These are phyloP conservation scores for Suillus brevipes DNA, from an alignment of 768 basidiomycete species.

Conservation along the genomic window DNA sequence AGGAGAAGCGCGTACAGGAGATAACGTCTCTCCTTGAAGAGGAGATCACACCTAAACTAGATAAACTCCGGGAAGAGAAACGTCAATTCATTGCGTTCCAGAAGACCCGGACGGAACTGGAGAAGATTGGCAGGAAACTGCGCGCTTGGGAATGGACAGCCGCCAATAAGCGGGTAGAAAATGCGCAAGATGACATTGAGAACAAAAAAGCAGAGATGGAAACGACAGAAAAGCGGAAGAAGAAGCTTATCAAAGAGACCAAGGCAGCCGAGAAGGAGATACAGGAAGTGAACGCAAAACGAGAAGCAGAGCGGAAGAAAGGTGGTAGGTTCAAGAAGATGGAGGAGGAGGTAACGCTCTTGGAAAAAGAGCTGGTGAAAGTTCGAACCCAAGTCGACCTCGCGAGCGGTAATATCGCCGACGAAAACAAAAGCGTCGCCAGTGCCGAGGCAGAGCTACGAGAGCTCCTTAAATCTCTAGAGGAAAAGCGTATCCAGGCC, in stretches of 20 bases:
- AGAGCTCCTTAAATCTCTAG: slow-evolving; percentile 58
- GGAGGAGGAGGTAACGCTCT: slow-evolving; percentile 73
- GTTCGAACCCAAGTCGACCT: slow-evolving; percentile 84
- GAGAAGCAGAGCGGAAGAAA: slow-evolving; percentile 88
- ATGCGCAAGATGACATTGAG: slow-evolving; percentile 58
- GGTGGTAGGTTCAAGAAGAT: slow-evolving; percentile 89
- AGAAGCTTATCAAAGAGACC: slow-evolving; percentile 52
- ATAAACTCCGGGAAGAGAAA: slow-evolving; percentile 88
- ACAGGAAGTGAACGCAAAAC: slow-evolving; percentile 64
- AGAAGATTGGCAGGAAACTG: slow-evolving; percentile 76
- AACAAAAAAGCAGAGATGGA: slow-evolving; percentile 51
- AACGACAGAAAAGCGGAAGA: slow-evolving; percentile 45
- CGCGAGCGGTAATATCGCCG: slow-evolving; percentile 68
- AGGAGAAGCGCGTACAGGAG: slow-evolving; percentile 94
- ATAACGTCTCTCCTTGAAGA: slow-evolving; percentile 76
- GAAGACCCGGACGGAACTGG: slow-evolving; percentile 85
- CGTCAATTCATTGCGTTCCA: slow-evolving; percentile 87
- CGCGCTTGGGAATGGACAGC: slow-evolving; percentile 90
- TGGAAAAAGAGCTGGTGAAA: slow-evolving; percentile 82
- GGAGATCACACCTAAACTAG: slow-evolving; percentile 93
- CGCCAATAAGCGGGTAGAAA: slow-evolving; percentile 47
- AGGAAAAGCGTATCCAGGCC: slow-evolving; percentile 62
- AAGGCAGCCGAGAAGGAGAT: slow-evolving; percentile 68
- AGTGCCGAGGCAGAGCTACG: slow-evolving; percentile 55
- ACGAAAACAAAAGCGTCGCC: slow-evolving; percentile 67